phyloP scores from a whole-genome alignment of 192 early-diverging fungal species.

The Entrophospora sp. region DNA sequence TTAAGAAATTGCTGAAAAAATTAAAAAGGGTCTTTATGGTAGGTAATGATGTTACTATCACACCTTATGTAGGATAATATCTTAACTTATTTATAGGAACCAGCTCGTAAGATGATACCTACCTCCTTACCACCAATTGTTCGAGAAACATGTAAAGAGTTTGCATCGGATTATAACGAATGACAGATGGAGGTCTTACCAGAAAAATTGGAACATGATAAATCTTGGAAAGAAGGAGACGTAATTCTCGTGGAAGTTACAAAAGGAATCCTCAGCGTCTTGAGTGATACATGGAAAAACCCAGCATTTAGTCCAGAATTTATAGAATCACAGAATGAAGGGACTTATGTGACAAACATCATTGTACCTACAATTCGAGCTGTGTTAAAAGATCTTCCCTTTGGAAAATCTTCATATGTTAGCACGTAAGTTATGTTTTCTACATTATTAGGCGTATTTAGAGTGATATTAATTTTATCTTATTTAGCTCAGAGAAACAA shows the following conservation, averaged over 20 bases:
- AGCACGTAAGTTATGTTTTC: no score
- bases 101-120: conserved; percentile 5
- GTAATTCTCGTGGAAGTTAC: conserved; percentile 7
- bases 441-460: no score
- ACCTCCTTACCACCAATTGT: conserved; percentile 1
- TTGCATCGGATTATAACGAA: neutral
- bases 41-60: conserved; percentile 3
- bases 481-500: no score
- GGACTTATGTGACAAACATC: no score
- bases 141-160: conserved; percentile 1
- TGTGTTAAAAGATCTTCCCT: no score
- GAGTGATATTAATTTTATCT: no score
- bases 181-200: neutral
- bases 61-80: neutral
- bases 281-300: neutral
- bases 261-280: neutral
- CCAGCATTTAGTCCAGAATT: neutral
- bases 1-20: neutral
- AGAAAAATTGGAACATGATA: conserved; percentile 8
- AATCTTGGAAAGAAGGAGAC: conserved; percentile 2
- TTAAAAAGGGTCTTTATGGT: neutral
- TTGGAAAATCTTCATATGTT: no score
- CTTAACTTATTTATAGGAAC: conserved; percentile 6
- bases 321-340: conserved; percentile 3
- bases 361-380: no score